phyloP scores from a whole-genome alignment of 148 eudicot species.

The Rhododendron williamsianum region DNA sequence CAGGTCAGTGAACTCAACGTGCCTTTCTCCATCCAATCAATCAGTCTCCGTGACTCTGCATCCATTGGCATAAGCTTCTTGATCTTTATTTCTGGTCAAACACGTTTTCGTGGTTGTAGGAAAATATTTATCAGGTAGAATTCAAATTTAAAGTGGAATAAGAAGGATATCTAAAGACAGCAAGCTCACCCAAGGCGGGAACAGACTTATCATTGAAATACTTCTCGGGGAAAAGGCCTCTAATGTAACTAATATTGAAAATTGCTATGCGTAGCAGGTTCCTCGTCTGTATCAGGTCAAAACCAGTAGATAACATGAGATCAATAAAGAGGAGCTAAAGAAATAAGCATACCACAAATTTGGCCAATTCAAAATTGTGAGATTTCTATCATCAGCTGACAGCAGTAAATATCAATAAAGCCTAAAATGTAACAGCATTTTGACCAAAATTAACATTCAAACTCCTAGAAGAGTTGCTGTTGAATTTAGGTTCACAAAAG shows the following conservation, averaged over 20 bases:
- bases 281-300: conserved; percentile 56
- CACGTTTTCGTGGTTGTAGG: not conserved
- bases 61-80: conserved; percentile 96
- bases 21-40: conserved; percentile 99
- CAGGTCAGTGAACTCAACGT: conserved; percentile 5
- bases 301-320: not conserved
- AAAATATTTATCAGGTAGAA: not conserved
- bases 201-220: conserved; percentile 82
- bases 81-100: conserved; percentile 78
- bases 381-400: not conserved
- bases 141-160: not conserved
- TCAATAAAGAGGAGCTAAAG: not conserved
- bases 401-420: not conserved
- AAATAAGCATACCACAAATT: not conserved
- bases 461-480: not conserved
- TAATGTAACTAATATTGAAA: conserved; percentile 86
- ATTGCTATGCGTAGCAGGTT: conserved; percentile 91
- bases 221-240: conserved; percentile 96
- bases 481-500: not conserved
- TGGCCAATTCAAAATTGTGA: not conserved
- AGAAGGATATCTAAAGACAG: not conserved
- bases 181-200: conserved; percentile 79
- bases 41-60: conserved; percentile 80
- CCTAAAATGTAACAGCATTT: not conserved
- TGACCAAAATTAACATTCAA: not conserved